Evolutionary conservation across 1,284 basidiomycete genomes (phyloP).

Genomic region (Boletellus sp.): DNA sequence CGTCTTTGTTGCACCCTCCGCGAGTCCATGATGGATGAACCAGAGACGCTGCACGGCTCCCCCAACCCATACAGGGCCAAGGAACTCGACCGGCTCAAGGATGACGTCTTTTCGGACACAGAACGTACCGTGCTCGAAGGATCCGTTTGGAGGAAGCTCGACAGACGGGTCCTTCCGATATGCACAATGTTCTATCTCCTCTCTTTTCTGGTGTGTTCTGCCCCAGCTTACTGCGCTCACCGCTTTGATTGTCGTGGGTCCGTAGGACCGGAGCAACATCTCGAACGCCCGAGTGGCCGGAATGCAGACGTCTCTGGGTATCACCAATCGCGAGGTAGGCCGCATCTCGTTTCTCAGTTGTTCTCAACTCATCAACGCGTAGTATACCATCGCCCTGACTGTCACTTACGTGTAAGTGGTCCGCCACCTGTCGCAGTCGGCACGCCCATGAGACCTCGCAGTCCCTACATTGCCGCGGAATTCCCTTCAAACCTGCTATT

Average conservation of each 20-base stretch:
- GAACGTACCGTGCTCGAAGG: constrained; percentile 29
- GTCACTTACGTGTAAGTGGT: constrained; percentile 47
- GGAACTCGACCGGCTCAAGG: constrained; percentile 8
- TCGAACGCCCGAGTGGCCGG: constrained; percentile 61
- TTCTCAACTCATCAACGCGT: neutral
- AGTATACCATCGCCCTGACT: constrained; percentile 52
- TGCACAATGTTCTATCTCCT: constrained; percentile 49
- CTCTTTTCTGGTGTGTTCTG: constrained; percentile 45
- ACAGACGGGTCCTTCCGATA: constrained; percentile 46
- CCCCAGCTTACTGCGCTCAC: neutral
- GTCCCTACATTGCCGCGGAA: constrained; percentile 58
- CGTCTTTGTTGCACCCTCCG: neutral
- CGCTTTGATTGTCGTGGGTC: neutral
- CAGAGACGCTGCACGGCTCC: neutral
- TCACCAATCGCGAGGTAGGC: constrained; percentile 45
- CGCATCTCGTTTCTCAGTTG: neutral
- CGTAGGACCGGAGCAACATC: constrained; percentile 44
- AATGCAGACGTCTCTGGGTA: constrained; percentile 48
- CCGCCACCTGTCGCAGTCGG: neutral
- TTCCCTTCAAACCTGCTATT: constrained; percentile 58
- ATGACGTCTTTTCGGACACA: constrained; percentile 12
- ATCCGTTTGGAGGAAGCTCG: constrained; percentile 47
- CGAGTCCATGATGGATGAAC: constrained; percentile 4
- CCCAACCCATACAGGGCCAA: constrained; percentile 3
- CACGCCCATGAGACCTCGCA: constrained; percentile 13